phyloP scores from a whole-genome alignment of 768 basidiomycete genomes.

The Tylopilus sp. region DNA sequence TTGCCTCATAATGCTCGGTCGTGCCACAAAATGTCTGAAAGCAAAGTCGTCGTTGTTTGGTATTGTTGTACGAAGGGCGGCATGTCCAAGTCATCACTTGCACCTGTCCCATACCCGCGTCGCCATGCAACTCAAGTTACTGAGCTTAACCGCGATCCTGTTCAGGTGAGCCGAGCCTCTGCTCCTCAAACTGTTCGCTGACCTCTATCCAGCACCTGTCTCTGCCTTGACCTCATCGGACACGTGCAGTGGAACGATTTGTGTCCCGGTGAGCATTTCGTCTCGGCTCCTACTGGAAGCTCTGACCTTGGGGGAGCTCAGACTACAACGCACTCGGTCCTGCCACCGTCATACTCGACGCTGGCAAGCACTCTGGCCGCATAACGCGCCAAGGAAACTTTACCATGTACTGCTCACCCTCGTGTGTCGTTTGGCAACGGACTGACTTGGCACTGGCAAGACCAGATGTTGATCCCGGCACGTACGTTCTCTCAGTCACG shows the following conservation, averaged over 20 bases:
- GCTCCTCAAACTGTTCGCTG: background rate
- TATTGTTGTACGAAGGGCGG: slow-evolving; percentile 17
- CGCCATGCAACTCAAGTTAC: slow-evolving; percentile 16
- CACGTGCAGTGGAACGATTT: slow-evolving; percentile 68
- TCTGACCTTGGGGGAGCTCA: slow-evolving; percentile 20
- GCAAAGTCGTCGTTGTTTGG: slow-evolving; percentile 21
- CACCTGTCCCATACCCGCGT: background rate
- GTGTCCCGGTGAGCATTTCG: slow-evolving; percentile 51
- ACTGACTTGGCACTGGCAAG: slow-evolving; percentile 37
- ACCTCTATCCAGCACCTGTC: slow-evolving; percentile 16
- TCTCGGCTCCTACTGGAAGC: slow-evolving; percentile 7
- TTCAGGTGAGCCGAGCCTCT: slow-evolving; percentile 8
- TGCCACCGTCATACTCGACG: slow-evolving; percentile 58
- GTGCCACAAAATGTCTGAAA: background rate
- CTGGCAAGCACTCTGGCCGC: slow-evolving; percentile 50
- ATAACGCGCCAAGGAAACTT: slow-evolving; percentile 60
- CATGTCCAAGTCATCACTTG: background rate
- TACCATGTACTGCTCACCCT: slow-evolving; percentile 49
- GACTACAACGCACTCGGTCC: slow-evolving; percentile 45
- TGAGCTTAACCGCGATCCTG: slow-evolving; percentile 11
- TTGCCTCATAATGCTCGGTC: slow-evolving; percentile 66
- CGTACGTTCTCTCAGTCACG: slow-evolving; percentile 63
- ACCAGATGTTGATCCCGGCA: slow-evolving; percentile 63
- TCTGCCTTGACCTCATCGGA: slow-evolving; percentile 58
- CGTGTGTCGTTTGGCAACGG: background rate